phyloP scores from a whole-genome alignment of 371 early-diverging fungal genomes.

The Thermomucor indicae-seudaticae region DNA sequence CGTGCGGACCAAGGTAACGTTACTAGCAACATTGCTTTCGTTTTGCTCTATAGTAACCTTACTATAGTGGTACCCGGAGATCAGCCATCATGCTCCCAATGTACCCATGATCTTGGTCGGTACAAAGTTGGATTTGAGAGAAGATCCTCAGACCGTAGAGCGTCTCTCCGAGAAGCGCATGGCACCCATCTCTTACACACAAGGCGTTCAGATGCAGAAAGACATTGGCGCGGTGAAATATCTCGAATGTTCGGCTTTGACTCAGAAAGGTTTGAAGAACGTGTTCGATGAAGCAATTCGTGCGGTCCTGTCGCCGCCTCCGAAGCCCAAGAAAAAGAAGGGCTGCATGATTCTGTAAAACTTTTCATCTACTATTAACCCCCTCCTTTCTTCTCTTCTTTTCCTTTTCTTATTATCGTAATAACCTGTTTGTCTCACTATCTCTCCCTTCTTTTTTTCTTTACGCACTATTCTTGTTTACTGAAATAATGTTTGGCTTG shows the following conservation, averaged over 20 bases:
- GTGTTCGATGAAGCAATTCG: slow-evolving; percentile 98
- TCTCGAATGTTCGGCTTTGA: slow-evolving; percentile 98
- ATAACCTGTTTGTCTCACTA: no score
- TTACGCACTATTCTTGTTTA: no score
- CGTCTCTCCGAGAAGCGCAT: slow-evolving; percentile 83
- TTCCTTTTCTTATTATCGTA: not conserved
- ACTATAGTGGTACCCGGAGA: slow-evolving; percentile 90
- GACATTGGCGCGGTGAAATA: slow-evolving; percentile 91
- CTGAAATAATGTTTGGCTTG: no score
- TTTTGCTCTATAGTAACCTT: not conserved
- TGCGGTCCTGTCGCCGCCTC: slow-evolving; percentile 74
- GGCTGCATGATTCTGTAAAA: slow-evolving; percentile 71
- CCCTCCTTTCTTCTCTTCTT: not conserved
- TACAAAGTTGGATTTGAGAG: slow-evolving; percentile 98
- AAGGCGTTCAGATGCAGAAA: slow-evolving; percentile 88
- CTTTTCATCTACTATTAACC: not conserved
- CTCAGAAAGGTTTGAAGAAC: slow-evolving; percentile 96
- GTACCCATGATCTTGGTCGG: slow-evolving; percentile 96
- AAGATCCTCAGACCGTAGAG: slow-evolving; percentile 86
- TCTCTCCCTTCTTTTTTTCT: no score
- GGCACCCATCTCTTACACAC: slow-evolving; percentile 88
- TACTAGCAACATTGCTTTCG: not conserved
- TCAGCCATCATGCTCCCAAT: slow-evolving; percentile 92
- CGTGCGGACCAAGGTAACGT: slow-evolving; percentile 66
- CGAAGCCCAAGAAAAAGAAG: slow-evolving; percentile 55